Base-by-base conservation (phyloP, 2,329 filamentous ascomycete genomes). In the Fusarium circinatum region DNA sequence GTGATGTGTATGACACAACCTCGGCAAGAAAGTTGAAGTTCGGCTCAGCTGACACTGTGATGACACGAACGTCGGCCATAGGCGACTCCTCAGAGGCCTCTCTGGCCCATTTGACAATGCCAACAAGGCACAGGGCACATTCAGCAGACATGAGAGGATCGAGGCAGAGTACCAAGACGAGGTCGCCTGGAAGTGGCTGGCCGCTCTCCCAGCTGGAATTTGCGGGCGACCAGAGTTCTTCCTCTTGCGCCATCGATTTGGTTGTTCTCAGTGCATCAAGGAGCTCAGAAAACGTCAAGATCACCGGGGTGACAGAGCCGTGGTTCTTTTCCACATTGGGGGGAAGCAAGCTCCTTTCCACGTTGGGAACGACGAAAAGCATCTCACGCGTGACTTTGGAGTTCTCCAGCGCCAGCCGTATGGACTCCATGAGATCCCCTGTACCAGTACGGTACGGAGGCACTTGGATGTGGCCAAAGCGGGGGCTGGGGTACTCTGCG, bases 51-150 rank as follows among this genome's bases (percentile, higher is more conserved):
- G 41, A 44, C 22, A 44, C n/a, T n/a, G 41, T 44, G 22, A 44
- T 14, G 22, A 44, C 41, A 24, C 41, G 6, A 24, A 44, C 15
- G 8, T 44, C n/a, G 17, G 41, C 22, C 41, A 44, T 15, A 15
- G 0, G 1, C 2, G 1, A 36, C 3, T 42, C 13, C 7, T n/a
- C 41, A 44, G 41, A 5, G 3, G 3, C 28, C 28, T 28, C 28
- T 28, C 8, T 13, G 22, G 41, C 41, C 41, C 41, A 44, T n/a
- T 24, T 44, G n/a, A 17, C n/a, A 8, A 24, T n/a, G 14, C 22
- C 41, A 14, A 10, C 22, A n/a, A 44, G 41, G 17, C 22, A 24
- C n/a, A 44, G 22, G 24, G 41, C 41, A 15, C 41, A 44, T 13
- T n/a, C 41, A 15, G 41, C 41, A 44, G 41, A 44, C 41, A 44